phyloP scores from a whole-genome alignment of 352 stramenopile species.

The Halophytophthora polymorphica region DNA sequence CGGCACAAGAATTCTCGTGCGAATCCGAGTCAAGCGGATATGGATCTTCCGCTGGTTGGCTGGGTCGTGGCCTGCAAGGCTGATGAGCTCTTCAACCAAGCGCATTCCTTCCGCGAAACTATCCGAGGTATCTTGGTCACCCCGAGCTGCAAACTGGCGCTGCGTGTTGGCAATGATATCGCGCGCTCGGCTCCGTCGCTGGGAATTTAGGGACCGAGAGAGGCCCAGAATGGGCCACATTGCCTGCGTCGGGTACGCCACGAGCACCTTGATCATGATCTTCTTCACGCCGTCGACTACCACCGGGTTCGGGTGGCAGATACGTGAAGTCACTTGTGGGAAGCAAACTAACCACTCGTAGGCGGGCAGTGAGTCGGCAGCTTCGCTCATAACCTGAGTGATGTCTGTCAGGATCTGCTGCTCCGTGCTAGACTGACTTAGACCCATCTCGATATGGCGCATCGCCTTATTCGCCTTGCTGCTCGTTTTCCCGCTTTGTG shows the following conservation, averaged over 20 bases:
- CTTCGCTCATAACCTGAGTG: slow-evolving; percentile 55
- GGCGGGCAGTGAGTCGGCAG: slow-evolving; percentile 48
- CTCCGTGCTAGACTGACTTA: slow-evolving; percentile 53
- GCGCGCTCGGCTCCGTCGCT: slow-evolving; percentile 55
- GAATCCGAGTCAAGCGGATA: slow-evolving; percentile 66
- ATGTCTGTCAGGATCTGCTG: slow-evolving; percentile 71
- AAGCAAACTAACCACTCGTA: slow-evolving; percentile 98
- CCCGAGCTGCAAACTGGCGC: slow-evolving; percentile 63
- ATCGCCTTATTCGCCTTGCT: slow-evolving; percentile 59
- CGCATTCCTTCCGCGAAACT: slow-evolving; percentile 86
- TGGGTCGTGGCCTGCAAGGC: slow-evolving; percentile 88
- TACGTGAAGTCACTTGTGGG: slow-evolving; percentile 96
- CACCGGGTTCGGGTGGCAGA: slow-evolving; percentile 85
- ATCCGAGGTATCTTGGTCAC: slow-evolving; percentile 62
- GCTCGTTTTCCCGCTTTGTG: slow-evolving; percentile 19
- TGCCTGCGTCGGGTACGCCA: slow-evolving; percentile 93
- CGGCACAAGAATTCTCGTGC: slow-evolving; percentile 76
- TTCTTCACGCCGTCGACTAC: slow-evolving; percentile 89
- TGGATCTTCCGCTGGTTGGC: slow-evolving; percentile 79
- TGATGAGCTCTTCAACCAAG: slow-evolving; percentile 94
- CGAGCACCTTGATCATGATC: slow-evolving; percentile 92
- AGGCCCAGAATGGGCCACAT: slow-evolving; percentile 97
- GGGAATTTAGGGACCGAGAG: slow-evolving; percentile 85
- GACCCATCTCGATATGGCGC: slow-evolving; percentile 54
- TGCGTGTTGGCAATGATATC: slow-evolving; percentile 65